These are phyloP conservation scores for Trichoderma simmonsii DNA, from an alignment of 2,329 filamentous ascomycete genomes.

Conservation along the genomic window DNA sequence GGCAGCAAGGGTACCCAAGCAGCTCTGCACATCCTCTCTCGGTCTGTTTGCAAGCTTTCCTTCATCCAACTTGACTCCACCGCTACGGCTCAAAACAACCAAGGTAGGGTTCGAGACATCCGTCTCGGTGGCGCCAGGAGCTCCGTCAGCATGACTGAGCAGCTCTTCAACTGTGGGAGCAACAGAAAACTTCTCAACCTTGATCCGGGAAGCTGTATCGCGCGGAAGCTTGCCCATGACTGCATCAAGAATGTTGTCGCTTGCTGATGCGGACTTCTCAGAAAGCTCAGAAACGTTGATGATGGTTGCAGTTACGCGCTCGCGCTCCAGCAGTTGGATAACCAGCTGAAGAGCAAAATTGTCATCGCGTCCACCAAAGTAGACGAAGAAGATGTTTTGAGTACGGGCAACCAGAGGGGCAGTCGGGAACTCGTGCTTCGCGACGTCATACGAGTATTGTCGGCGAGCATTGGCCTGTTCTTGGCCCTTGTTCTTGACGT, in stretches of 20 bases:
- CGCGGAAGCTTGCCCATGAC: conserved; percentile 17
- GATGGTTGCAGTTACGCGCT: conserved; percentile 74
- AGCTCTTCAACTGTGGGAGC: conserved; percentile 25
- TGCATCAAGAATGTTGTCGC: conserved; percentile 18
- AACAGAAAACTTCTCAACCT: conserved; percentile 22
- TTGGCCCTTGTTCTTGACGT: conserved; percentile 29
- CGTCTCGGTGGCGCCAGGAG: conserved; percentile 5
- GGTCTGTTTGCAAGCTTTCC: conserved; percentile 23
- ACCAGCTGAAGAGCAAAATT: conserved; percentile 74
- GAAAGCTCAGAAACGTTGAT: conserved; percentile 37
- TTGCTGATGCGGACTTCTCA: neutral
- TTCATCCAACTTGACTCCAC: conserved; percentile 21
- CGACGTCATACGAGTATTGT: conserved; percentile 56
- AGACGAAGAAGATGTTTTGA: conserved; percentile 84
- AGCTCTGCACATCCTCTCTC: conserved; percentile 23
- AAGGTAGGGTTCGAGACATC: conserved; percentile 21
- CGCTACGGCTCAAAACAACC: conserved; percentile 26
- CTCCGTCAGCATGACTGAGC: conserved; percentile 22
- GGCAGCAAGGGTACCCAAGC: conserved; percentile 26
- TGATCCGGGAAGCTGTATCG: conserved; percentile 21
- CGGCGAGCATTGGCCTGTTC: conserved; percentile 44
- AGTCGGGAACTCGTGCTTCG: conserved; percentile 52
- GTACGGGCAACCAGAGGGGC: conserved; percentile 62
- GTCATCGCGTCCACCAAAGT: conserved; percentile 82
- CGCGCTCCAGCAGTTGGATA: conserved; percentile 78